These are phyloP conservation scores for Aegilops longissima DNA, from an alignment of 176 grass and related monocot genomes.

Conservation along the genomic window DNA sequence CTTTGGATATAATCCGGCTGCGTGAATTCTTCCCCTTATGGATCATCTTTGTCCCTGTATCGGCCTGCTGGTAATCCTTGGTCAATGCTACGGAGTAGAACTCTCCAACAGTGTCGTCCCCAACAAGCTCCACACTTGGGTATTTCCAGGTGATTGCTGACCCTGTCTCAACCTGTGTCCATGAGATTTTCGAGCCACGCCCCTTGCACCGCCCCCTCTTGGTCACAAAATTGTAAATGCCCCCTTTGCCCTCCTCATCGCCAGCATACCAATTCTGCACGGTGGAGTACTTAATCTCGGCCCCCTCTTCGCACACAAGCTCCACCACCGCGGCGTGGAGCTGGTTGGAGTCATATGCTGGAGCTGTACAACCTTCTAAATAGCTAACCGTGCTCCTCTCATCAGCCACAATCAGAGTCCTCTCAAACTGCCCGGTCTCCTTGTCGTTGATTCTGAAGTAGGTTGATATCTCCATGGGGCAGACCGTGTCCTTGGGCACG, in stretches of 20 bases:
- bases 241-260: constrained; percentile 76
- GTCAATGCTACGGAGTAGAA: constrained; percentile 94
- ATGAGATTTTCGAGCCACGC: constrained; percentile 77
- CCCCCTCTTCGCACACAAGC: constrained; percentile 76
- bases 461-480: constrained; percentile 95
- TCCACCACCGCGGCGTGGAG: constrained; percentile 93
- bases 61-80: constrained; percentile 93
- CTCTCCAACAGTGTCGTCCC: constrained; percentile 82
- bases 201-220: constrained; percentile 88
- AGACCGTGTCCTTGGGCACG: constrained; percentile 85
- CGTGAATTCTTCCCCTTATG: constrained; percentile 87
- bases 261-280: constrained; percentile 98
- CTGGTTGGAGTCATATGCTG: constrained; percentile 80
- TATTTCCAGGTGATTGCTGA: constrained; percentile 99
- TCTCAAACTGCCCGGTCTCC: constrained; percentile 92
- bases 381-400: constrained; percentile 85
- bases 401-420: constrained; percentile 85
- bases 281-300: constrained; percentile 93
- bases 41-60: constrained; percentile 96
- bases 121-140: constrained; percentile 78
- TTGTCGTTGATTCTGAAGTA: constrained; percentile 94
- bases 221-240: constrained; percentile 97
- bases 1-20: constrained; percentile 92
- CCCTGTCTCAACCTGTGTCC: constrained; percentile 97
- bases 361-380: constrained; percentile 91